Base-by-base conservation (phyloP, 345 rosid species). In the Dovyalis caffra region DNA sequence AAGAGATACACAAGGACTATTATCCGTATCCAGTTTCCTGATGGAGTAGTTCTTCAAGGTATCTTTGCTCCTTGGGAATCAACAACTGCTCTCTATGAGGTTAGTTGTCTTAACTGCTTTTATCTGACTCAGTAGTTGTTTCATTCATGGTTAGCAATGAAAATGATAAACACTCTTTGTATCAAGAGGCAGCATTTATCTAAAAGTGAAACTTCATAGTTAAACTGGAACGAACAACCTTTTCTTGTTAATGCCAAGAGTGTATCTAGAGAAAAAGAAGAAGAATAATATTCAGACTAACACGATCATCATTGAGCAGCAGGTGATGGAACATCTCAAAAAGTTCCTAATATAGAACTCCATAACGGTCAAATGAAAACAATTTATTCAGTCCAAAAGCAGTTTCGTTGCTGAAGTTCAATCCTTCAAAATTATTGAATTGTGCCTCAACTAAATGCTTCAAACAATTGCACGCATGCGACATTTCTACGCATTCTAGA, bases 41-140 rank as follows among this genome's bases (percentile, higher is more conserved):
- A 95, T 9, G 96, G 94, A 14, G 92, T 91, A 76, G 95, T 93
- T 66, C 94, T 95, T 75, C 99, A 93, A 78, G 99, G 94, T 45
- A 83, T 87, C 72, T 95, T 95, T 80, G 87, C 90, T 67, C 98
- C 99, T 64, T 88, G 92, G 97, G 98, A 95, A 83, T 82, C 82
- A 62, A 95, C 99, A 12, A 80, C 76, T 84, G 81, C 92, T 73
- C 90, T 93, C 31, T 95, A 95, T 40, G 90, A 91, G 97, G 99
- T 92, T 56, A 60, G 84, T 79, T 7, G n/a, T 49, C 62, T 64
- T 3, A 14, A 1, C 18, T 75, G 34, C 6, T 56, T 70, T 64
- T 35, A 40, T 64, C 57, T 64, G 43, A 14, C 74, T 25, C 40
- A 29, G n/a, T 43, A 8, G 49, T 20, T 25, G 8, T 32, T 66